Evolutionary conservation across 2,329 filamentous ascomycete genomes (phyloP), one percentile per base, ranked within the genome.

Genomic region (Colletotrichum gigasporum): DNA sequence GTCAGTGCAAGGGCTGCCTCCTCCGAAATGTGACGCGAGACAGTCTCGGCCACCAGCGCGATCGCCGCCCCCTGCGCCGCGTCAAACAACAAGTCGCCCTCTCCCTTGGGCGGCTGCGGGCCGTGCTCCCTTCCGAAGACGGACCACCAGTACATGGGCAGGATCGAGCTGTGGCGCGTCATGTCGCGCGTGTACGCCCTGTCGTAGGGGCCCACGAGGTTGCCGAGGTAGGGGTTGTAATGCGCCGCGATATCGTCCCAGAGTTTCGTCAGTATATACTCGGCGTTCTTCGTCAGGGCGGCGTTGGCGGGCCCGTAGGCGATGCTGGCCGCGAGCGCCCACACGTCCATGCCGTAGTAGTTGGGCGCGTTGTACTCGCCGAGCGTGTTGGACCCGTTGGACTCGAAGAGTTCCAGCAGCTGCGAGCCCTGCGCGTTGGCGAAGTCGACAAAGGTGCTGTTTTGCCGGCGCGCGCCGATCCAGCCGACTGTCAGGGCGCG

Each of bases 131-230:
- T 74, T 0, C 79, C 80, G 53, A 75, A 81, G 9, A 82, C 67
- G 4, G 77, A 76, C 80, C 80, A 82, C 71, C 75, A 79, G 66
- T 76, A 80, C 54, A 79, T 70, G 10, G 75, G 74, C n/a, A 81
- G 66, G 37, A 81, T 77, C 0, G 78, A 71, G 2, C 75, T 78
- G 63, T 82, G 78, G 5, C 70, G 70, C 1, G 76, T 77, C 65
- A 78, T 77, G 61, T 79, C 77, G n/a, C 76, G 70, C 3, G 74
- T 76, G 67, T 78, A 79, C 6, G 76, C 76, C 12, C 76, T 71
- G 64, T 79, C 75, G 48, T 78, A 78, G 0, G 75, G 76, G 0
- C 75, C 76, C 0, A 70, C 76, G 53, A 77, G 68, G 52, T 76
- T 76, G 2, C 72, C 73, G 24, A 78, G 69, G 37, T 73, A 76